Conservation (phyloP, 176 grass and related monocot species). For the Tillandsia fasciculata region DNA sequence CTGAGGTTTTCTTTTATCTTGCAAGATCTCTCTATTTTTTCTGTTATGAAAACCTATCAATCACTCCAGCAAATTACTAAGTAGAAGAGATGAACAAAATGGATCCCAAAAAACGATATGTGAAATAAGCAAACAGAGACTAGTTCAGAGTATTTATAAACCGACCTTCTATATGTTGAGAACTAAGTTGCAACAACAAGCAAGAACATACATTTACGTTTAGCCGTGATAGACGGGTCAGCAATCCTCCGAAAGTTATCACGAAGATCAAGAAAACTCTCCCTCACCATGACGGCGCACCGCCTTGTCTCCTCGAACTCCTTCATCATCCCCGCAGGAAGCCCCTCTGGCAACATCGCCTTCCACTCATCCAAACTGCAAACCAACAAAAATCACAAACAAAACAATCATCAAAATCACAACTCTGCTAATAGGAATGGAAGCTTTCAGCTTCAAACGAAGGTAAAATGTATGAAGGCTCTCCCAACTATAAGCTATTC, state of each 20-base stretch:
- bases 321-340: conserved; percentile 77
- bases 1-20: no score
- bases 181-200: no score
- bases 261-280: conserved; percentile 76
- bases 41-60: no score
- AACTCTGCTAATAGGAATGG: neutral
- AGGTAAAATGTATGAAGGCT: no score
- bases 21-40: no score
- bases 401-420: neutral
- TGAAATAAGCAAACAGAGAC: neutral
- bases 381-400: conserved; percentile 8
- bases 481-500: no score
- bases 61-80: no score
- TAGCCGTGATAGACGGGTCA: conserved; percentile 51
- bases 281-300: conserved; percentile 90
- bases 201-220: conserved; percentile 46
- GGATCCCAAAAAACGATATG: neutral
- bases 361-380: conserved; percentile 95
- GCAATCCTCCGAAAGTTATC: conserved; percentile 89
- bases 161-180: no score
- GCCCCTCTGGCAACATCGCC: conserved; percentile 66
- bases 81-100: no score
- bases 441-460: neutral
- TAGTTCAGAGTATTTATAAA: no score
- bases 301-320: conserved; percentile 89